Percentiles rank a stretch among this genome's conserved stretches.
phyloP scores from a whole-genome alignment of 352 stramenopile species.

The Phytopythium chamaehyphon region DNA sequence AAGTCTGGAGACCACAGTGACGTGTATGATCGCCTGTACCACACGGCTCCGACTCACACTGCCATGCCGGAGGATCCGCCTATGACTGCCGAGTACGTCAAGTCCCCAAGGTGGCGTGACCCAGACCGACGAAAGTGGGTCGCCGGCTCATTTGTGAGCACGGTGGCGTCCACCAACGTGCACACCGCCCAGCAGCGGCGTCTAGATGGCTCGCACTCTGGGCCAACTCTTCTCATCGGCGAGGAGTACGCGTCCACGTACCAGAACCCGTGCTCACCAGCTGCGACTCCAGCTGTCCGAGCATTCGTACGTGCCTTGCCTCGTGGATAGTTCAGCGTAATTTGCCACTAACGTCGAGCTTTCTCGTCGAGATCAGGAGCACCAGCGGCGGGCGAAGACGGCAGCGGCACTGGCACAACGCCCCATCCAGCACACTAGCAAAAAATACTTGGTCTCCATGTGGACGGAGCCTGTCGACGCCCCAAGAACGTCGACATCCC shows the following conservation, averaged over 20 bases:
- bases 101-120: slow-evolving; percentile 48
- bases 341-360: background rate
- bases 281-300: slow-evolving; percentile 13
- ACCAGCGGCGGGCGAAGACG: slow-evolving; percentile 43
- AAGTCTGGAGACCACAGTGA: slow-evolving; percentile 11
- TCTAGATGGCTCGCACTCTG: slow-evolving; percentile 34
- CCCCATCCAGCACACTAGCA: slow-evolving; percentile 27
- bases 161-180: slow-evolving; percentile 32
- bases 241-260: slow-evolving; percentile 33
- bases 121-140: slow-evolving; percentile 54
- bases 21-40: slow-evolving; percentile 26
- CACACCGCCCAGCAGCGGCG: slow-evolving; percentile 45
- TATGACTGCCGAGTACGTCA: slow-evolving; percentile 52
- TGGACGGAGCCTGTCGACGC: slow-evolving; percentile 27
- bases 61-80: slow-evolving; percentile 18
- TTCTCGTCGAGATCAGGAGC: slow-evolving; percentile 17
- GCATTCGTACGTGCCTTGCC: slow-evolving; percentile 10
- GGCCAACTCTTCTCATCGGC: slow-evolving; percentile 31
- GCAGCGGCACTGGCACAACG: slow-evolving; percentile 24
- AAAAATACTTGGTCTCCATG: slow-evolving; percentile 65
- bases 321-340: background rate
- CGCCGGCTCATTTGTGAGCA: slow-evolving; percentile 41
- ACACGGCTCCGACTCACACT: slow-evolving; percentile 16
- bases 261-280: slow-evolving; percentile 9
- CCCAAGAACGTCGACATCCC: no score